phyloP scores from a whole-genome alignment of 805 yeast genomes.

The Starmerella scarabaei region DNA sequence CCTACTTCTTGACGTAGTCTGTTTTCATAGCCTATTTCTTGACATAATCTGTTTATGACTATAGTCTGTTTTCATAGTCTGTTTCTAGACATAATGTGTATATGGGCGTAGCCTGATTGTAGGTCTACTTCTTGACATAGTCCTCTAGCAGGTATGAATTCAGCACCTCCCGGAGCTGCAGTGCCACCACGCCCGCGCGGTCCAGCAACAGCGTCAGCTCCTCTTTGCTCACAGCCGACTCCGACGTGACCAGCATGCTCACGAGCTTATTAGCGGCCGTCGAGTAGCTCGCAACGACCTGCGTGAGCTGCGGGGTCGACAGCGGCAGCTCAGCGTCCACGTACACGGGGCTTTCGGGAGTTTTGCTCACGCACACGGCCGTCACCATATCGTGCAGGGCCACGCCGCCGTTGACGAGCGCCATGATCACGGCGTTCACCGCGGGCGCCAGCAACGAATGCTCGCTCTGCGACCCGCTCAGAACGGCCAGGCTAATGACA shows the following conservation, averaged over 20 bases:
- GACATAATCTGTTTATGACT: no score
- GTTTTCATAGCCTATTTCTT: no score
- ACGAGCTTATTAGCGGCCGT: constrained; percentile 15
- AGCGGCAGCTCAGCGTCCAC: constrained; percentile 16
- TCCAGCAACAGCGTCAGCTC: constrained; percentile 14
- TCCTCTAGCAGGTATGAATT: constrained; percentile 21
- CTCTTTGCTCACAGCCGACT: constrained; percentile 7
- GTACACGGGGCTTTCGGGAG: constrained; percentile 6
- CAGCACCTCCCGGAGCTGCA: constrained; percentile 16
- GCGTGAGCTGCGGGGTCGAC: constrained; percentile 4
- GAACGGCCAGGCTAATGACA: constrained; percentile 57
- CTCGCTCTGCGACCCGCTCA: constrained; percentile 33
- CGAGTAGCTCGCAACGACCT: constrained; percentile 19
- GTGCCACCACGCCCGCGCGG: constrained; percentile 17
- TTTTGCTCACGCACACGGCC: constrained; percentile 23
- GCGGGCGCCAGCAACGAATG: constrained; percentile 36
- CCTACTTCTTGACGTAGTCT: no score
- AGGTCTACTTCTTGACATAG: constrained; percentile 8
- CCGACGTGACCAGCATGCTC: constrained; percentile 18
- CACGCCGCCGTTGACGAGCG: constrained; percentile 73
- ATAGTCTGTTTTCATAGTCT: no score
- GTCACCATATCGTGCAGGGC: constrained; percentile 68
- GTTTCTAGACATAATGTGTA: no score
- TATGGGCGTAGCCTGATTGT: not conserved
- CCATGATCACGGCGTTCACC: constrained; percentile 53